phyloP scores from a whole-genome alignment of 257 asterid species.

The Nicotiana tabacum region DNA sequence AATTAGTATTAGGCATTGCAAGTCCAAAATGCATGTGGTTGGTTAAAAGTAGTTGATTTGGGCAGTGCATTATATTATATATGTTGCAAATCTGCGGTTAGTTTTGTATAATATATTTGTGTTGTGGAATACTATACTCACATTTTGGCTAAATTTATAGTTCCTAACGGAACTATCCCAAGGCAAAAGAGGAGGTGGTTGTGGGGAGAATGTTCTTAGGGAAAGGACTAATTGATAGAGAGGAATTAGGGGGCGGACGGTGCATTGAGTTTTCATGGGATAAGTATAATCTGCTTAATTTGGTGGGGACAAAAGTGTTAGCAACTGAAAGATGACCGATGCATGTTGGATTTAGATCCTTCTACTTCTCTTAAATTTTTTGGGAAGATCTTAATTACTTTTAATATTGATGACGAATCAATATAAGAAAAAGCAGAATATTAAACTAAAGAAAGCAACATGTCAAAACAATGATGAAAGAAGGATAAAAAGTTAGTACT shows the following conservation, averaged over 20 bases:
- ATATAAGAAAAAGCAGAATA: neutral
- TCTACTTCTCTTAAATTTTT: neutral
- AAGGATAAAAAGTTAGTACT: neutral
- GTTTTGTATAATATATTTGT: neutral
- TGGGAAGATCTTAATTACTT: neutral
- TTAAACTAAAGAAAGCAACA: neutral
- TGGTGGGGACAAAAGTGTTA: neutral
- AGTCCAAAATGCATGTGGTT: neutral
- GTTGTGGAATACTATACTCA: neutral
- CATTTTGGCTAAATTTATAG: neutral
- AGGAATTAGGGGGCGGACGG: neutral
- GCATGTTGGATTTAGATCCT: neutral
- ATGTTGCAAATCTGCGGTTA: neutral
- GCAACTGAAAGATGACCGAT: neutral
- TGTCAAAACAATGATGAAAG: neutral
- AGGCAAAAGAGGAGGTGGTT: neutral
- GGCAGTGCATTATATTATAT: neutral
- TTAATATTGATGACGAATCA: neutral
- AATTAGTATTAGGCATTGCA: neutral
- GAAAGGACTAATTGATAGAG: neutral
- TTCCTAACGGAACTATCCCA: neutral
- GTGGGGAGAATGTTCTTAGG: neutral
- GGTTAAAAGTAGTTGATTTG: neutral
- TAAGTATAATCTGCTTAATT: neutral
- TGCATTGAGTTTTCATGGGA: neutral